Evolutionary conservation across 2,329 filamentous ascomycete species (phyloP).

Genomic region (Mariannaea sp.): DNA sequence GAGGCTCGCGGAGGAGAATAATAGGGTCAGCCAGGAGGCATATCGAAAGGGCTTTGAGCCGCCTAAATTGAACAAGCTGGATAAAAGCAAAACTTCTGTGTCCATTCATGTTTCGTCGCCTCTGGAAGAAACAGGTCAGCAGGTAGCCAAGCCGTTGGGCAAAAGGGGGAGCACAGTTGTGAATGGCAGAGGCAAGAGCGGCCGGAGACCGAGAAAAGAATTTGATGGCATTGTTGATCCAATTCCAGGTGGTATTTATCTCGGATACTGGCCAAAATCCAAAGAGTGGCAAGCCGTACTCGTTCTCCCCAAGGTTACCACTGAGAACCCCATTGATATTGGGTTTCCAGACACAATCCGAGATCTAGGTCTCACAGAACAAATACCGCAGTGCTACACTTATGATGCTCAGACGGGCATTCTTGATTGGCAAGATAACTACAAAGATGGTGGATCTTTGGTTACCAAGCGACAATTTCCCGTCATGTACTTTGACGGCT

Average conservation of each 20-base stretch:
- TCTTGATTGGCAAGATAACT: constrained; percentile 1
- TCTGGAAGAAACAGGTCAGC: neutral
- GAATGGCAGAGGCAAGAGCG: neutral
- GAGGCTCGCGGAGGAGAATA: constrained; percentile 7
- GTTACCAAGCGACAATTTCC: constrained; percentile 10
- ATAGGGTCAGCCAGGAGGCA: neutral
- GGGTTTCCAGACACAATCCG: neutral
- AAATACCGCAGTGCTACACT: constrained; percentile 3
- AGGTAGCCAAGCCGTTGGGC: too few species aligned
- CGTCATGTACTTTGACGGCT: constrained; percentile 18
- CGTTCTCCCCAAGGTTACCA: constrained; percentile 6
- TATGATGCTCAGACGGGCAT: neutral
- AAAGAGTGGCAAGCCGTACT: constrained; percentile 1
- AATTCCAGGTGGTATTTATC: constrained; percentile 8
- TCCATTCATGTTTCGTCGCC: neutral
- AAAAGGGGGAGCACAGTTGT: too few species aligned
- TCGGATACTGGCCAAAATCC: constrained; percentile 1
- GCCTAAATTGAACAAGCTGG: neutral
- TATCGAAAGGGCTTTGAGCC: neutral
- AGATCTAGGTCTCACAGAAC: constrained; percentile 3
- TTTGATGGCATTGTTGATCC: constrained; percentile 10
- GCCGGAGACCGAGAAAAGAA: neutral
- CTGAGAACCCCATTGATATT: neutral
- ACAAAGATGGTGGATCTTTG: constrained; percentile 7
- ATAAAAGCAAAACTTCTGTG: neutral